Conservation (phyloP, 2,329 filamentous ascomycete species). For the Clonostachys byssicola region DNA sequence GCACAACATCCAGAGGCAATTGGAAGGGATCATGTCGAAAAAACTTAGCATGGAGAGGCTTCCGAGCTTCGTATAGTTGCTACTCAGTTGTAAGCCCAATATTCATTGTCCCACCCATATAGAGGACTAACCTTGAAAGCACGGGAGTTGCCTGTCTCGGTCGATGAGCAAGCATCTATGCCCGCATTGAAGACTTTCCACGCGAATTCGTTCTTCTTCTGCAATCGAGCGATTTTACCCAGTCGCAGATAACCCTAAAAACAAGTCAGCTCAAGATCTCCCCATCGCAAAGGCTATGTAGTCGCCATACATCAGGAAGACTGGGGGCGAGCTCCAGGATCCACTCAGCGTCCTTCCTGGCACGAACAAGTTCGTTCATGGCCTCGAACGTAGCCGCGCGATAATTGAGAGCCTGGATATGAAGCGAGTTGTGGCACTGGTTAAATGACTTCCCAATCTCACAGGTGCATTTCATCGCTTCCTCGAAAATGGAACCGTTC, state of each 20-base stretch:
- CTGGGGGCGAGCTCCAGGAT: constrained; percentile 34
- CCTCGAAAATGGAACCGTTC: constrained; percentile 30
- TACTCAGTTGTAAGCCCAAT: constrained; percentile 4
- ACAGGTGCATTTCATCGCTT: constrained; percentile 35
- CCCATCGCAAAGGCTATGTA: background rate
- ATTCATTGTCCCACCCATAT: background rate
- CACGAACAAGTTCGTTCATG: constrained; percentile 27
- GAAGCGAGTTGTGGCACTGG: constrained; percentile 28
- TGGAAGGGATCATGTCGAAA: constrained; percentile 25
- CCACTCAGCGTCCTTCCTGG: constrained; percentile 34
- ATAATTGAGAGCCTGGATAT: constrained; percentile 34
- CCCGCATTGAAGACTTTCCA: constrained; percentile 33
- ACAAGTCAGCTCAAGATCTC: constrained; percentile 2
- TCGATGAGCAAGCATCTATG: constrained; percentile 17
- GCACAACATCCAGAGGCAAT: constrained; percentile 27
- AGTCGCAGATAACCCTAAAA: constrained; percentile 34
- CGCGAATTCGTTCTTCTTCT: constrained; percentile 29
- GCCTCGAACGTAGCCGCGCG: constrained; percentile 33
- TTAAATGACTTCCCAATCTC: constrained; percentile 26
- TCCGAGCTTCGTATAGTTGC: constrained; percentile 26
- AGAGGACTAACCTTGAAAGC: background rate
- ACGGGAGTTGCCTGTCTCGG: no score
- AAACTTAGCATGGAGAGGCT: constrained; percentile 25
- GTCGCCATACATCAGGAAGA: constrained; percentile 27
- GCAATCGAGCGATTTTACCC: constrained; percentile 29